Base-by-base conservation (phyloP, 192 early-diverging fungal species). In the Backusella tuberculispora region DNA sequence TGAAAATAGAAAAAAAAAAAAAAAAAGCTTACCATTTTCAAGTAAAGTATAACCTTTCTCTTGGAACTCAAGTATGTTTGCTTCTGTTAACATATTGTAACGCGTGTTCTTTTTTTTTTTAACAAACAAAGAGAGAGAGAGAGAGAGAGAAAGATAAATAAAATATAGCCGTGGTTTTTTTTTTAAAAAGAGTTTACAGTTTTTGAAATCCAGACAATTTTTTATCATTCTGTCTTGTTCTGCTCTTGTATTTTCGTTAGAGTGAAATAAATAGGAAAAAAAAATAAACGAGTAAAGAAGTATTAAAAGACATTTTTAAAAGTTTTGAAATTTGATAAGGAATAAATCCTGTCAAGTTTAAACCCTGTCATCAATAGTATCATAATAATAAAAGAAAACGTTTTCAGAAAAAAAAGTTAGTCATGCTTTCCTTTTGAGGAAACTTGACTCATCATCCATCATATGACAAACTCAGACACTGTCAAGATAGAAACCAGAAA, bases 391-490 rank as follows among this genome's bases (percentile, higher is more conserved):
- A 1, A 2, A 45, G 13, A 14, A 14, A 10, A 12, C 19, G 7
- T 10, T 24, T 24, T 3, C 48, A 56, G 50, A 53, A 53, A 53
- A 53, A 53, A n/a, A 8, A 56, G 53, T 60, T 60, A 60, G 53
- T 60, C 53, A 60, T 60, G 26, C 9, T 26, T 60, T 17, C 53
- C 53, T 26, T 19, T 21, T 26, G 26, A 10, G 53, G 53, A 60
- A 60, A 60, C 53, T 60, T 60, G 53, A 60, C 53, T 60, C 53
- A 60, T 60, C 53, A 24, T 60, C 21, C 12, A 60, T 60, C 53
- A 60, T 24, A 60, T 26, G 21, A 60, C 9, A 60, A 60, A 60
- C 53, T 60, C 53, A 60, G 53, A 26, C 24, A 19, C 53, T 60
- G 53, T 60, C 53, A 60, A 60, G 53, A 60, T 60, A 3, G 5